A percentile compares a stretch with the other conserved stretches of the same genome.
Evolutionary conservation across 495 filamentous ascomycete genomes (phyloP).

Genomic region (Xylaria longipes): DNA sequence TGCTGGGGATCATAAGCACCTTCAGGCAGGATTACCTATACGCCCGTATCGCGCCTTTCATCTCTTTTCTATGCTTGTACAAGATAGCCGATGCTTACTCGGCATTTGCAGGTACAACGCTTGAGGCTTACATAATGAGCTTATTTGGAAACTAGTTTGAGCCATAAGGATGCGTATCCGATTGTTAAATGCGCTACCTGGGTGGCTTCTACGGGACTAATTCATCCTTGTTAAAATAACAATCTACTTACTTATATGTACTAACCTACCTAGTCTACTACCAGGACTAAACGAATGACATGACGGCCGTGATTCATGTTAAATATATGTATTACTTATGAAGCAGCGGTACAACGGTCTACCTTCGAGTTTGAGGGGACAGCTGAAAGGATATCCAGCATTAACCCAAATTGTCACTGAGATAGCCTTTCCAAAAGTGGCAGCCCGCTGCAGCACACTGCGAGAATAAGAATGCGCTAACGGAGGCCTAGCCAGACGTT

Average conservation of each 20-base stretch:
- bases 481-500: too few species aligned
- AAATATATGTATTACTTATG: background rate
- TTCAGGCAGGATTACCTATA: background rate
- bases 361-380: too few species aligned
- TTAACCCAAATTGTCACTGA: background rate
- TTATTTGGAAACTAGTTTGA: constrained; percentile 11
- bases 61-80: background rate
- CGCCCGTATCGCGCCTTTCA: background rate
- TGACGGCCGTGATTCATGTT: background rate
- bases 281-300: background rate
- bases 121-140: background rate
- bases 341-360: background rate
- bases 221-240: background rate
- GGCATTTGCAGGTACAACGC: background rate
- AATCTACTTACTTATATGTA: too few species aligned
- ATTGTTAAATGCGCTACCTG: background rate
- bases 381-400: background rate
- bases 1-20: background rate
- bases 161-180: background rate
- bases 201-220: background rate
- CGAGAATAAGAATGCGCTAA: too few species aligned
- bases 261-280: too few species aligned
- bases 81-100: constrained; percentile 1
- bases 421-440: too few species aligned
- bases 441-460: too few species aligned